phyloP scores from a whole-genome alignment of 352 stramenopile species.

The Peronospora belbahrii region DNA sequence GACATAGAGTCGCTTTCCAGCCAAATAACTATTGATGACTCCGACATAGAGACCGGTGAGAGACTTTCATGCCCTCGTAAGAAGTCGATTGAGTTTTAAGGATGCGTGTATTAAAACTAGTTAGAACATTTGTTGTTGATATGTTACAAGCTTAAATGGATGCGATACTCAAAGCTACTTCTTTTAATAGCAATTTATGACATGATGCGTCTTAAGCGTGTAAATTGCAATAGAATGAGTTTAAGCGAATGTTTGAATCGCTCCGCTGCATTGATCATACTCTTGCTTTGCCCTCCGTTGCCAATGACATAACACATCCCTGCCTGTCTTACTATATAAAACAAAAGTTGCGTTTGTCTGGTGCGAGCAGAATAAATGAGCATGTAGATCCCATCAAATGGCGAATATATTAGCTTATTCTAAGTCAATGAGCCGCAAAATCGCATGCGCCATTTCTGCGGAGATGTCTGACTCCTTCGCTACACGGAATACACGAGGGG shows the following conservation, averaged over 20 bases:
- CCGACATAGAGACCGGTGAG: conserved; percentile 14
- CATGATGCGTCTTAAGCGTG: no score
- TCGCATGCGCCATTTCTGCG: conserved; percentile 41
- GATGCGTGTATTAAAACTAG: conserved; percentile 8
- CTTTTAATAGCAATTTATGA: no score
- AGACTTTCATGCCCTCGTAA: conserved; percentile 24
- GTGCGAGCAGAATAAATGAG: conserved; percentile 14
- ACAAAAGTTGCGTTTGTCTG: neutral
- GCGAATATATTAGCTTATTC: conserved; percentile 12
- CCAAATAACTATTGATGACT: conserved; percentile 25
- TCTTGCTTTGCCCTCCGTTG: no score
- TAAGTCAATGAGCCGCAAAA: conserved; percentile 41
- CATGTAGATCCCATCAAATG: conserved; percentile 5
- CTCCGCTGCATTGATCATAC: no score
- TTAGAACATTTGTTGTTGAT: conserved; percentile 5
- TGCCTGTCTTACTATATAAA: no score
- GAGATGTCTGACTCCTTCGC: conserved; percentile 43
- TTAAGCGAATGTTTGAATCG: no score
- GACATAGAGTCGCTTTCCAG: conserved; percentile 36
- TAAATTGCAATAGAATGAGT: no score
- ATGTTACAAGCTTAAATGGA: neutral
- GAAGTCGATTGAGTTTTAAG: conserved; percentile 48
- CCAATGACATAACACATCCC: no score
- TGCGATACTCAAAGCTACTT: conserved; percentile 6
- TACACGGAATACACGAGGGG: conserved; percentile 31